phyloP scores from a whole-genome alignment of 2,329 filamentous ascomycete species.

The Aspergillus fructus region DNA sequence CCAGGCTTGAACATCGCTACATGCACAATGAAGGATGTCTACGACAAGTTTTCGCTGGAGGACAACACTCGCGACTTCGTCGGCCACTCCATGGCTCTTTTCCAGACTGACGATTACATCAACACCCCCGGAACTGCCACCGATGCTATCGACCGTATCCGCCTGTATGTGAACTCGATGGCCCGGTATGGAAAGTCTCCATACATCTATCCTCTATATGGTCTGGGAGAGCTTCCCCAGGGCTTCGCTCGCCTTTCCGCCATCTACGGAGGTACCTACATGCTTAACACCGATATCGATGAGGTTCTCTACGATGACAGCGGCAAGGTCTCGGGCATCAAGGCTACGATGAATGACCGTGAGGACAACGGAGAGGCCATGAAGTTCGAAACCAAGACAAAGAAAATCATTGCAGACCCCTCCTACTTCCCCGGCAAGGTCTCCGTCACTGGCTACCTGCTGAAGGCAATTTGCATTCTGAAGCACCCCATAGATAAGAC shows the following conservation, averaged over 20 bases:
- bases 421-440: conserved; percentile 94
- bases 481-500: conserved; percentile 93
- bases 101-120: conserved; percentile 86
- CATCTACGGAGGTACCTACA: conserved; percentile 98
- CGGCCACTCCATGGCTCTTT: conserved; percentile 97
- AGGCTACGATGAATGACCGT: conserved; percentile 90
- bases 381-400: conserved; percentile 94
- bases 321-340: conserved; percentile 88
- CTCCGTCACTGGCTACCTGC: conserved; percentile 80
- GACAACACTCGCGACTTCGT: conserved; percentile 88
- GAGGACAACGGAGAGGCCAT: conserved; percentile 72
- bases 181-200: conserved; percentile 97
- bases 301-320: conserved; percentile 78
- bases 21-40: conserved; percentile 96
- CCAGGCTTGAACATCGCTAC: conserved; percentile 74
- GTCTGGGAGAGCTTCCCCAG: conserved; percentile 93
- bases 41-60: conserved; percentile 96
- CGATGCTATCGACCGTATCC: conserved; percentile 87
- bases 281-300: conserved; percentile 94
- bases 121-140: conserved; percentile 69
- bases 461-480: conserved; percentile 96
- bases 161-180: conserved; percentile 96
- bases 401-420: conserved; percentile 93
- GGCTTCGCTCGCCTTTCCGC: conserved; percentile 95
- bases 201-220: conserved; percentile 99